Evolutionary conservation across 2,329 filamentous ascomycete genomes (phyloP), one percentile per base, ranked within the genome.

Genomic region (Penicillium sumatraense): DNA sequence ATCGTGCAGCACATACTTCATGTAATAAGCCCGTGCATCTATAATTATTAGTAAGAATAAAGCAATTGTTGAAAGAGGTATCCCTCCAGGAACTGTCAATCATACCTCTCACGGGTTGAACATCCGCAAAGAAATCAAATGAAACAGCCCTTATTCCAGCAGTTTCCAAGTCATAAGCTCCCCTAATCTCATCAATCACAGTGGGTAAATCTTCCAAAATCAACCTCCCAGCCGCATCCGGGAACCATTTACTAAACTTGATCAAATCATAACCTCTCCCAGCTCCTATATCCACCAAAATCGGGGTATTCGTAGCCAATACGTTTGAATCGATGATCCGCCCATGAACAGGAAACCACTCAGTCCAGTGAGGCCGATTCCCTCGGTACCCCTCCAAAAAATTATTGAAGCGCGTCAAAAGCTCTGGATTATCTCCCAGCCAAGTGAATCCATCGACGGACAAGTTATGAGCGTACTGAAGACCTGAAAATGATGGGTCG

Each of bases 181-280:
- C 42, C 14, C 53, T 31, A n/a, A 64, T 53, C n/a, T 65, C 56
- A 38, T 69, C 61, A 49, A 72, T 59, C 21, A 81, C 75, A 3
- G 65, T 55, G 0, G 75, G 68, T 2, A 79, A 67, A 58, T 83
- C 81, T 56, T 83, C 78, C 0, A 83, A 64, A 2, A 83, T 62
- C 1, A 83, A 64, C 9, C 69, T 69, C 3, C 80, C 80, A 0
- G 73, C 69, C 0, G 66, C 64, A 1, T 72, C 51, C 0, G 76
- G 72, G 45, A 75, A 72, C 38, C 72, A 66, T 0, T 61, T 50
- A 9, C 53, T 66, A 56, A 80, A 74, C 23, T 68, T 65, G 3
- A 67, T 57, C 9, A 77, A 50, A 56, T 78, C 71, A 57, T 78
- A 74, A 3, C 77, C 78, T 0, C 69, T 57, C 8, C 70, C 69